Base-by-base conservation (phyloP, 306 rosid species). In the Castanea mollissima region DNA sequence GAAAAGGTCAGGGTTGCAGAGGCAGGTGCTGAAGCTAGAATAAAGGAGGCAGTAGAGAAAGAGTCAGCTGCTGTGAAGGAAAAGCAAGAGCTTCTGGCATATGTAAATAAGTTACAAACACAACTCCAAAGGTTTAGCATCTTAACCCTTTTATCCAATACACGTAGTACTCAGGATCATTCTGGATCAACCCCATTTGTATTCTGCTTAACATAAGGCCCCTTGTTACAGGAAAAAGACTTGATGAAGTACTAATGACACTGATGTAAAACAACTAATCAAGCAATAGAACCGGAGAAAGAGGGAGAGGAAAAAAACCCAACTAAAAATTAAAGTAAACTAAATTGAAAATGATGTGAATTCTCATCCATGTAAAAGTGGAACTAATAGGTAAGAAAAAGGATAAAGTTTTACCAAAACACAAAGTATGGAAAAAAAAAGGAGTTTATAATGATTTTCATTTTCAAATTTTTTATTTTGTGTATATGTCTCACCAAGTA, bases 1-100 rank as follows among this genome's bases (percentile, higher is more conserved):
- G 99, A 96, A 85, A 96, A 90, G 86, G 94, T 88, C 71, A 91
- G 98, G 88, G 90, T 90, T 82, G 85, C 93, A 0, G 97, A 87
- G 83, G 93, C 93, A 76, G 85, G 85, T 76, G 92, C 97, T 57
- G 94, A 89, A 85, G 78, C 91, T 78, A 89, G 90, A 89, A 87
- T 87, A 88, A 96, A 88, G 84, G 97, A 96, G 73, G 93, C 96
- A 60, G 59, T 81, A 55, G 92, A 90, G 86, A 93, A 93, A 76
- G 96, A 90, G 77, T 71, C 82, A 6, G 86, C 86, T 13, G 94
- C 97, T 32, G 62, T 81, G 82, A 90, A 91, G 78, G 96, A 93
- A 84, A 93, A 91, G 76, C 89, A 93, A 84, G 97, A 91, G 76
- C 99, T 96, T 83, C 84, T 93, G 19, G 94, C 90, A 52, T 90